phyloP scores from a whole-genome alignment of 1,284 basidiomycete genomes.

The Malassezia pachydermatis region DNA sequence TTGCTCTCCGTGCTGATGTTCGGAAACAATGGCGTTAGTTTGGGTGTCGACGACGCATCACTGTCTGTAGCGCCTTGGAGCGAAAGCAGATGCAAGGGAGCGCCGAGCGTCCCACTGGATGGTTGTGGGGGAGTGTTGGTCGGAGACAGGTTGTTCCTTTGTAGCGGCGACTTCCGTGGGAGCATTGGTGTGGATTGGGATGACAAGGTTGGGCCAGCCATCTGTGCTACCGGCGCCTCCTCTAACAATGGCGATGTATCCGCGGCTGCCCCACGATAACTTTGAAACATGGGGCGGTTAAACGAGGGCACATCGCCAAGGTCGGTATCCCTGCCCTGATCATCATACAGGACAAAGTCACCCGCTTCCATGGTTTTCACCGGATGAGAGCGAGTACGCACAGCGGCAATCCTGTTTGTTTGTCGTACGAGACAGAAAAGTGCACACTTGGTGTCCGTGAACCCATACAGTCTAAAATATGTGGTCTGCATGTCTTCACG shows the following conservation, averaged over 20 bases:
- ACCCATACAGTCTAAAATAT: too few relatives aligned
- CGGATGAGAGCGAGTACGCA: too few relatives aligned
- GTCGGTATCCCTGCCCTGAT: background rate
- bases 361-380: conserved; percentile 13
- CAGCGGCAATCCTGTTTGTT: too few relatives aligned
- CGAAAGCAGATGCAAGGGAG: conserved; percentile 14
- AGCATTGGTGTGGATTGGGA: too few relatives aligned
- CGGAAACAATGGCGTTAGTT: conserved; percentile 2
- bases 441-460: too few relatives aligned
- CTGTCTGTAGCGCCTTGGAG: conserved; percentile 9
- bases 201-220: too few relatives aligned
- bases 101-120: conserved; percentile 17
- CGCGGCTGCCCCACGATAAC: background rate
- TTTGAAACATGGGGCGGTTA: conserved; percentile 5
- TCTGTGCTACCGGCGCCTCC: conserved; percentile 5
- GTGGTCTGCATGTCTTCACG: too few relatives aligned
- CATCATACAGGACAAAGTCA: conserved; percentile 19
- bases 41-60: background rate
- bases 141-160: too few relatives aligned
- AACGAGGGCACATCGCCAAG: background rate
- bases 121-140: conserved; percentile 4
- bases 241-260: conserved; percentile 13
- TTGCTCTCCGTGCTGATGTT: too few relatives aligned
- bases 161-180: too few relatives aligned
- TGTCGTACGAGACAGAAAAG: too few relatives aligned